Percentiles rank a stretch among this genome's conserved stretches.
Evolutionary conservation across 208 protist genomes (phyloP).

Genomic region (Leishmania tropica): DNA sequence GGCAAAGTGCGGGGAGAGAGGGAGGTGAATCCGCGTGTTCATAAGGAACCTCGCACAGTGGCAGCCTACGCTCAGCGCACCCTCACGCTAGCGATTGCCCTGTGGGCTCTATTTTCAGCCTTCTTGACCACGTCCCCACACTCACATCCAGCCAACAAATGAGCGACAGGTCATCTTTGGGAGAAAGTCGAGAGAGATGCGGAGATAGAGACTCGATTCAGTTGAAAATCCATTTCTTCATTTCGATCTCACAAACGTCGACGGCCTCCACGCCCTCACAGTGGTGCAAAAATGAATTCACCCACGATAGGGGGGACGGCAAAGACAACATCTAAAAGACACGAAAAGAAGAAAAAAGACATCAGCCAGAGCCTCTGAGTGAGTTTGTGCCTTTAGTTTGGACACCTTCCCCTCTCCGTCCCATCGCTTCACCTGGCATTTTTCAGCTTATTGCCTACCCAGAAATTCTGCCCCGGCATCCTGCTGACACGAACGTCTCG

Average conservation of each 20-base stretch:
- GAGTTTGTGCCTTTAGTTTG: background rate
- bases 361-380: background rate
- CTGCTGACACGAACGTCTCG: background rate
- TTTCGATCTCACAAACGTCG: background rate
- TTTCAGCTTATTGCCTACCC: slow-evolving; percentile 3
- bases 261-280: background rate
- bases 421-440: background rate
- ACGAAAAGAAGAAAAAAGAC: background rate
- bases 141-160: background rate
- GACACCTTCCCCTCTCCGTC: background rate
- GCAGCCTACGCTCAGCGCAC: background rate
- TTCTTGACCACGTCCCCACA: background rate
- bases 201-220: background rate
- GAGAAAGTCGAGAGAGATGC: background rate
- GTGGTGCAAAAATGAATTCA: background rate
- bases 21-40: background rate
- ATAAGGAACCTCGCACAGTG: background rate
- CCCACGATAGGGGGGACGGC: background rate
- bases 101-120: background rate
- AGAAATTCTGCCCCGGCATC: background rate
- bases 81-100: background rate
- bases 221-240: background rate
- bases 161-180: background rate
- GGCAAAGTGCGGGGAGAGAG: background rate
- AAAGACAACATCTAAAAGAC: background rate